Evolutionary conservation across 495 filamentous ascomycete species (phyloP).

Genomic region (Aeminium ludgeri): DNA sequence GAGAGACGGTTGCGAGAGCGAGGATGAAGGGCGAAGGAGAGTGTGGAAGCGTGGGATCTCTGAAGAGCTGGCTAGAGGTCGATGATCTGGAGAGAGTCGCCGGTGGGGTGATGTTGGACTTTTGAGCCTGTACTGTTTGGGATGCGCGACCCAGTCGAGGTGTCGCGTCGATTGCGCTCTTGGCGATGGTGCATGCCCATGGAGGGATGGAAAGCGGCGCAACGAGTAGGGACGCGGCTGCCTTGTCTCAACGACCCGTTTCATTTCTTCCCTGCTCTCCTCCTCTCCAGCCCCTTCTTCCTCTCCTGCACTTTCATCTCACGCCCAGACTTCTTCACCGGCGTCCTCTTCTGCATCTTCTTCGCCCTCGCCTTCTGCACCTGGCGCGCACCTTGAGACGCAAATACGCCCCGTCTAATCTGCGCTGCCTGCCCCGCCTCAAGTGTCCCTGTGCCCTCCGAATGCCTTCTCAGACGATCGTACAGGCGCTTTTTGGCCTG

Average conservation of each 20-base stretch:
- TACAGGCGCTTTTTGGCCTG: conserved; percentile 6
- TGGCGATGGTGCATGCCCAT: too few species aligned
- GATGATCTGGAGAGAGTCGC: conserved; percentile 83
- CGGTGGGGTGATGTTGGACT: conserved; percentile 79
- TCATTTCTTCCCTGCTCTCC: background rate
- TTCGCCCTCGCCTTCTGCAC: conserved; percentile 4
- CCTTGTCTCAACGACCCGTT: background rate
- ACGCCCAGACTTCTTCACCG: conserved; percentile 4
- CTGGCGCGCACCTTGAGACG: background rate
- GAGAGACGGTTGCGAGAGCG: conserved; percentile 75
- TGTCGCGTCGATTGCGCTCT: background rate
- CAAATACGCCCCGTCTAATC: conserved; percentile 5
- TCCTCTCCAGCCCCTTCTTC: conserved; percentile 6
- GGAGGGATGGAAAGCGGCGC: background rate
- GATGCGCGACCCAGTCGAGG: too few species aligned
- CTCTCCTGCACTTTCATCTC: conserved; percentile 10
- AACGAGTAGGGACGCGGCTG: background rate
- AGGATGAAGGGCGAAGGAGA: conserved; percentile 43
- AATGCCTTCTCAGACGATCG: background rate
- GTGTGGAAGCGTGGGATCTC: conserved; percentile 16
- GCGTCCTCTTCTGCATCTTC: background rate
- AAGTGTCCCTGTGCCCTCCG: conserved; percentile 7
- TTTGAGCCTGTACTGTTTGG: conserved; percentile 28
- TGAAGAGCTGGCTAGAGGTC: conserved; percentile 30
- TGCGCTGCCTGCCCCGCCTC: conserved; percentile 11